phyloP scores from a whole-genome alignment of 2,329 filamentous ascomycete genomes.

The Salinomyces thailandicus region DNA sequence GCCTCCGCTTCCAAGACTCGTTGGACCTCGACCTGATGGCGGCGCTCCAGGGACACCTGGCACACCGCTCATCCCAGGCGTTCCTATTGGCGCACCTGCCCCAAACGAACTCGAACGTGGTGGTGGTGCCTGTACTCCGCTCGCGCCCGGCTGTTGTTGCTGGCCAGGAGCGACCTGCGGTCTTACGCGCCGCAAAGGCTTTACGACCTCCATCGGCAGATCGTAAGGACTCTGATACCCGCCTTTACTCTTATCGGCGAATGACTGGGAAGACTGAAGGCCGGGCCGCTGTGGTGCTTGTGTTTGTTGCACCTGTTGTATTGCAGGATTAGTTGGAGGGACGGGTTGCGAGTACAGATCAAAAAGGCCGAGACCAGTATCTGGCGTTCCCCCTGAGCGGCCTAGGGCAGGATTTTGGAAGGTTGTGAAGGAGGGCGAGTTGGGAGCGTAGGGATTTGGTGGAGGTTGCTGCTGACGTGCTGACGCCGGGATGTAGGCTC shows the following conservation, averaged over 20 bases:
- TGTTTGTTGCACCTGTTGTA: slow-evolving; percentile 8
- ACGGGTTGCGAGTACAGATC: slow-evolving; percentile 20
- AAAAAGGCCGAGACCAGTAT: slow-evolving; percentile 19
- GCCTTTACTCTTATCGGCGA: slow-evolving; percentile 79
- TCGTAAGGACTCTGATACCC: slow-evolving; percentile 94
- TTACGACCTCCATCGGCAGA: slow-evolving; percentile 77
- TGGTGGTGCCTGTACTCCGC: slow-evolving; percentile 36
- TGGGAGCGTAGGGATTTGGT: slow-evolving; percentile 13
- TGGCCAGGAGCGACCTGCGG: slow-evolving; percentile 15
- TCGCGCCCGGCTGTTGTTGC: background rate
- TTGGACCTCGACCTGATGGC: no score
- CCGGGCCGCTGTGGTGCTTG: slow-evolving; percentile 35
- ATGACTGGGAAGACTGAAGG: slow-evolving; percentile 57
- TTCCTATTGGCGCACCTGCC: background rate
- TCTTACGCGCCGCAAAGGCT: slow-evolving; percentile 50
- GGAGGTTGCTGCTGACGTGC: slow-evolving; percentile 6
- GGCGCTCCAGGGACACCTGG: slow-evolving; percentile 9
- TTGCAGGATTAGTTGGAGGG: slow-evolving; percentile 2
- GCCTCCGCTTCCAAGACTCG: no score
- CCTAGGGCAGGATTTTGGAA: slow-evolving; percentile 13
- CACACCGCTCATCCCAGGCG: background rate
- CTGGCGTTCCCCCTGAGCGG: slow-evolving; percentile 23
- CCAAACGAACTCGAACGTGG: slow-evolving; percentile 41
- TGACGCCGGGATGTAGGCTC: slow-evolving; percentile 2
- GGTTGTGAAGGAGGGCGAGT: background rate